phyloP scores from a whole-genome alignment of 768 basidiomycete species.

The Boletus rex-veris region DNA sequence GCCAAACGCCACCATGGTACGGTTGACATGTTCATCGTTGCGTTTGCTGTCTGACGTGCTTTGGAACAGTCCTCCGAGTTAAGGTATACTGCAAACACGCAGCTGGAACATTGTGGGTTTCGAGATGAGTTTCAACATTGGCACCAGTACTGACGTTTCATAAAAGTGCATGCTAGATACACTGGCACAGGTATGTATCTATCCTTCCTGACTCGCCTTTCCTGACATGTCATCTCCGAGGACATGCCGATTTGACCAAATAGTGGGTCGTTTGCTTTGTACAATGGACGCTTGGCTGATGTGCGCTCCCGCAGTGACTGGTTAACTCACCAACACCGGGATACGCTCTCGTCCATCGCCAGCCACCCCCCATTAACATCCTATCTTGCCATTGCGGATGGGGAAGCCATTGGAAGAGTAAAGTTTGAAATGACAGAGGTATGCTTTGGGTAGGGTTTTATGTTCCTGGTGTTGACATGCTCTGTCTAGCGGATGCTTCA shows the following conservation, averaged over 20 bases:
- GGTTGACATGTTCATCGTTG: background rate
- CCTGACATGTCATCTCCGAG: constrained; percentile 37
- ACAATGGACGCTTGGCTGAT: constrained; percentile 2
- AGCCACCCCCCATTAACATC: constrained; percentile 85
- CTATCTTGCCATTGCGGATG: constrained; percentile 90
- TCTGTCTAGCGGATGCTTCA: constrained; percentile 79
- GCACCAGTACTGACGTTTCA: constrained; percentile 8
- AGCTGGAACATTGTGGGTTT: constrained; percentile 85
- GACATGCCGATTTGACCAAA: constrained; percentile 95
- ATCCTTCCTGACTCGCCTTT: background rate
- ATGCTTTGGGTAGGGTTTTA: background rate
- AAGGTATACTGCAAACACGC: constrained; percentile 94
- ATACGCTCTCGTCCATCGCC: constrained; percentile 89
- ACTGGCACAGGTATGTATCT: constrained; percentile 80
- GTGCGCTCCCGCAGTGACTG: constrained; percentile 67
- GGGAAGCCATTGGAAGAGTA: constrained; percentile 83
- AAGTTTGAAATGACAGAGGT: constrained; percentile 98
- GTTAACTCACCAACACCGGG: constrained; percentile 96
- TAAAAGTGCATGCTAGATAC: constrained; percentile 87
- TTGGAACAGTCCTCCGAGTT: constrained; percentile 76
- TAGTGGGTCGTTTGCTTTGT: constrained; percentile 57
- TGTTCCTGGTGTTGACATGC: constrained; percentile 23
- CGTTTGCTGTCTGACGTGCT: background rate
- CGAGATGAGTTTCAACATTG: background rate
- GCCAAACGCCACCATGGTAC: constrained; percentile 18